Conservation (phyloP, 768 basidiomycete species). For the Mycena floridula region DNA sequence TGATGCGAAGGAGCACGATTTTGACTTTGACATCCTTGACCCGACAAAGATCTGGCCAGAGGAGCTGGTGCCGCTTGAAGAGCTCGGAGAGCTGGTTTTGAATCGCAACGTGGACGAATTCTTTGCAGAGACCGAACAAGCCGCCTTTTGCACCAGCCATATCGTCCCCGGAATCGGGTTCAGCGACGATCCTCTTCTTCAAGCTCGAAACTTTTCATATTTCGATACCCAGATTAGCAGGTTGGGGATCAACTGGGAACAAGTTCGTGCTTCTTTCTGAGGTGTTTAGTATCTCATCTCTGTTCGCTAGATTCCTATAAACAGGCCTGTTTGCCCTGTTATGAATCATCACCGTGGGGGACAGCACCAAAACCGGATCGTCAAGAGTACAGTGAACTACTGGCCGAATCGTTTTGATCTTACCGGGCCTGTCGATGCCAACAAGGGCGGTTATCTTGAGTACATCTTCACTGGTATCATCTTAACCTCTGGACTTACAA, state of each 20-base stretch:
- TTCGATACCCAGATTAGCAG: constrained; percentile 81
- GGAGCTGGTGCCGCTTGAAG: constrained; percentile 69
- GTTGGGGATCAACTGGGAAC: constrained; percentile 75
- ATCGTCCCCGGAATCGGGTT: constrained; percentile 63
- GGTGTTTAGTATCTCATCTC: neutral
- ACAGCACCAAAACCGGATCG: constrained; percentile 47
- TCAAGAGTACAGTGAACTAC: constrained; percentile 61
- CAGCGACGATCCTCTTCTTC: constrained; percentile 75
- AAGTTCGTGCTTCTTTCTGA: constrained; percentile 27
- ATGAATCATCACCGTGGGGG: constrained; percentile 68
- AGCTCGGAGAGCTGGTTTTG: constrained; percentile 71
- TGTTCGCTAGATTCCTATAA: constrained; percentile 64
- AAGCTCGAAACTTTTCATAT: constrained; percentile 84
- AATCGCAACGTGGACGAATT: constrained; percentile 64
- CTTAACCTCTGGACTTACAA: constrained; percentile 10
- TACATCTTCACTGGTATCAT: constrained; percentile 17
- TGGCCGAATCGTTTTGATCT: constrained; percentile 70
- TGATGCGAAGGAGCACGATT: constrained; percentile 68
- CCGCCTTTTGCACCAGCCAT: constrained; percentile 79
- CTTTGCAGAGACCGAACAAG: constrained; percentile 86
- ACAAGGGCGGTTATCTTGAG: constrained; percentile 56
- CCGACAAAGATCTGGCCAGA: constrained; percentile 85
- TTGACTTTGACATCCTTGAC: constrained; percentile 85
- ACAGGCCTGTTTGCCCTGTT: constrained; percentile 72
- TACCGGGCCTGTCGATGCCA: constrained; percentile 38